Evolutionary conservation across 2,329 filamentous ascomycete species (phyloP), one percentile per base, ranked within the genome.

Genomic region (Iodosphaeria phyllophila): DNA sequence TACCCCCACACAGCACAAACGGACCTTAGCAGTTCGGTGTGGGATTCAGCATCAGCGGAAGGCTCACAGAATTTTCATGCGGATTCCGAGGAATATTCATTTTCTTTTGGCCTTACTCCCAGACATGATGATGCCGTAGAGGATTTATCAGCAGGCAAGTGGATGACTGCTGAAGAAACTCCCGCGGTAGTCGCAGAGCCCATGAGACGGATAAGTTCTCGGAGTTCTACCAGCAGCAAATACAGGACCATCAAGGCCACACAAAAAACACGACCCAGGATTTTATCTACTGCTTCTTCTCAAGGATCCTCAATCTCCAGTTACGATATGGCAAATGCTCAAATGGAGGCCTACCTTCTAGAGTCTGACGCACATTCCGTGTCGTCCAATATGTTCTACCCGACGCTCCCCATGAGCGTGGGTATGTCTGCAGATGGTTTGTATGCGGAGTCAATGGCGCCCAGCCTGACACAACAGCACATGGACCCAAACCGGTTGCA

Each of bases 1-100:
- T 64, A 60, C 49, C 56, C 58, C 58, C 61, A 65, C 44, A 60
- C 61, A 59, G 63, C 59, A 61, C 59, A 60, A 54, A 51, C 58
- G 43, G 62, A 64, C 55, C 56, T 64, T 31, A 47, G 47, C 39
- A 54, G 59, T 52, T 54, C 60, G 44, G 51, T 59, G 42, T 69
- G 64, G 64, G 62, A 58, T 38, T 43, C 56, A 43, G 50, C 60
- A 54, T 51, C 51, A 54, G 63, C 51, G 54, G 64, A 69, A 59
- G 61, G 60, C 42, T 40, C 59, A 62, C 64, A 67, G 58, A 64
- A 61, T 59, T 63, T 65, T 46, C 54, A 52, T 39, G 58, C 56
- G 56, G 61, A 67, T 34, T 37, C 53, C 39, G 64, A 66, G 51
- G 62, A 66, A 28, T 62, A 53, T 46, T 46, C 58, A 39, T 61